Percentiles rank a stretch among this genome's conserved stretches.
These are phyloP conservation scores for Pyracantha coccinea DNA, from an alignment of 331 rosid species.

Conservation along the genomic window DNA sequence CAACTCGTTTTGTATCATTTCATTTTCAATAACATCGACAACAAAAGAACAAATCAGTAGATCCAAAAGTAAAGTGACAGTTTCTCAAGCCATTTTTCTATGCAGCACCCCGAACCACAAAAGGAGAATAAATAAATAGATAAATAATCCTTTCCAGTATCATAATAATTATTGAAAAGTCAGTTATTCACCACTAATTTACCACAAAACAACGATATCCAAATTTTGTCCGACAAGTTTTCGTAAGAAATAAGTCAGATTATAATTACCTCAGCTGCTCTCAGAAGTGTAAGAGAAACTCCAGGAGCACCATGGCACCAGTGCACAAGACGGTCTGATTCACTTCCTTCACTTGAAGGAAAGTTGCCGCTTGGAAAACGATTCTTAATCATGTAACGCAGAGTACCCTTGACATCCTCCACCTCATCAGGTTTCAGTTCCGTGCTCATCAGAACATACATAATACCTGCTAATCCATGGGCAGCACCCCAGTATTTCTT, in stretches of 20 bases:
- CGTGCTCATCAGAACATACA: constrained; percentile 72
- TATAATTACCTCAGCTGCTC: constrained; percentile 65
- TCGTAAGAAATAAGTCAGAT: not conserved
- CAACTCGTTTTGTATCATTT: not conserved
- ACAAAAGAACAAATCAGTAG: not conserved
- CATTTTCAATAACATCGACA: not conserved
- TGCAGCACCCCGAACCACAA: not conserved
- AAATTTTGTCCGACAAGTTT: not conserved
- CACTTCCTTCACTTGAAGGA: constrained; percentile 79
- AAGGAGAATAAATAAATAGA: too few relatives aligned
- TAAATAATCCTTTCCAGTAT: not conserved
- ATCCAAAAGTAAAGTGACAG: not conserved
- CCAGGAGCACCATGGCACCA: constrained; percentile 99
- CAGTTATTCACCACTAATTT: not conserved
- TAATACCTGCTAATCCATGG: constrained; percentile 78
- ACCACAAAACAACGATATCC: not conserved
- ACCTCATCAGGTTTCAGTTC: constrained; percentile 70
- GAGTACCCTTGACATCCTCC: constrained; percentile 66
- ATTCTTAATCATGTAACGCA: constrained; percentile 56
- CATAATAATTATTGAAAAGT: not conserved
- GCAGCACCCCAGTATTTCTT: constrained; percentile 96
- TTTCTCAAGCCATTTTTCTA: not conserved
- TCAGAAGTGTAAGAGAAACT: constrained; percentile 61
- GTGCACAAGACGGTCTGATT: constrained; percentile 70
- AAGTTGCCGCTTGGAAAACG: constrained; percentile 63